Evolutionary conservation across 768 basidiomycete species (phyloP).

Genomic region (Leccinum boreale): DNA sequence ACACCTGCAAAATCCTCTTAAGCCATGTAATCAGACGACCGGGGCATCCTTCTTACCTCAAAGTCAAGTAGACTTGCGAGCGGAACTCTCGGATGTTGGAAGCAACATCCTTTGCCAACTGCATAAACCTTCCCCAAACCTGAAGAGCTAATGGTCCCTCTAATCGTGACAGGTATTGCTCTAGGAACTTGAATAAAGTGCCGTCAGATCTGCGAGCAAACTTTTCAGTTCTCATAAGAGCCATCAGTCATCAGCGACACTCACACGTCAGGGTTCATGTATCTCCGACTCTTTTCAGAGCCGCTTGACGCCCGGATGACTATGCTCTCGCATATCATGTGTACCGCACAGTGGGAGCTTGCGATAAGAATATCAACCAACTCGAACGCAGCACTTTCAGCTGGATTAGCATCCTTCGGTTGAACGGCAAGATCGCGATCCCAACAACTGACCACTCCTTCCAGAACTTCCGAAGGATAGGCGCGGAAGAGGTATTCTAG

Average conservation of each 20-base stretch:
- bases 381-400: slow-evolving; percentile 65
- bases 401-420: slow-evolving; percentile 35
- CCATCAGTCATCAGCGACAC: slow-evolving; percentile 20
- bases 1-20: slow-evolving; percentile 46
- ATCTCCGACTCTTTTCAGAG: slow-evolving; percentile 59
- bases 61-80: slow-evolving; percentile 62
- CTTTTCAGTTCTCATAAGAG: slow-evolving; percentile 1
- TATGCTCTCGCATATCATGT: slow-evolving; percentile 86
- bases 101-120: slow-evolving; percentile 76
- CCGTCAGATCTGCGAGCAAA: slow-evolving; percentile 59
- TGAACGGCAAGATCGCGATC: slow-evolving; percentile 51
- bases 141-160: slow-evolving; percentile 93
- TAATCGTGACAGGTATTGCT: slow-evolving; percentile 75
- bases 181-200: slow-evolving; percentile 80
- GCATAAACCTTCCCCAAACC: slow-evolving; percentile 81
- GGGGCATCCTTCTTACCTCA: slow-evolving; percentile 52
- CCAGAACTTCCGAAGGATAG: slow-evolving; percentile 77
- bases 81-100: slow-evolving; percentile 65
- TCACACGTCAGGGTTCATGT: slow-evolving; percentile 66
- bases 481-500: slow-evolving; percentile 85
- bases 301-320: slow-evolving; percentile 51
- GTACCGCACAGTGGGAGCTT: slow-evolving; percentile 82
- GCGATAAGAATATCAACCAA: slow-evolving; percentile 79
- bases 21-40: slow-evolving; percentile 5
- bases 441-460: slow-evolving; percentile 84